Conservation (phyloP, 176 grass and related monocot genomes). For the Calamus simplicifolius region DNA sequence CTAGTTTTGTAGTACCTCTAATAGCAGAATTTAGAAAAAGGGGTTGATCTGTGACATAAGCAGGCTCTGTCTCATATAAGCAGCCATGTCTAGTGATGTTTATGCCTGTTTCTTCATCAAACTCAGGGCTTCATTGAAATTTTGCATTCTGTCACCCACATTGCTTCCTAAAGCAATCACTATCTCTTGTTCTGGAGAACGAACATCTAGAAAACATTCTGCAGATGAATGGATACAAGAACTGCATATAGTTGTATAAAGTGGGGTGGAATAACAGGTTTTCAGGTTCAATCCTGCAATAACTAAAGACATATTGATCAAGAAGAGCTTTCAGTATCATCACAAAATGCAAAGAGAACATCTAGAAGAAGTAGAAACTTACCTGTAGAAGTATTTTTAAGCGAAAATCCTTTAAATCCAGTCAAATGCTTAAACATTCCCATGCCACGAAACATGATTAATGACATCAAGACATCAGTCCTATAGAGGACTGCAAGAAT, state of each 20-base stretch:
- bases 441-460: neutral
- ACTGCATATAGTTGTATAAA: neutral
- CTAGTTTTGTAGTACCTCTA: slow-evolving; percentile 64
- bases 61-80: slow-evolving; percentile 80
- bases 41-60: slow-evolving; percentile 75
- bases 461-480: neutral
- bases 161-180: slow-evolving; percentile 90
- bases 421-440: slow-evolving; percentile 17
- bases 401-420: slow-evolving; percentile 9
- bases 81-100: slow-evolving; percentile 66
- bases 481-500: neutral
- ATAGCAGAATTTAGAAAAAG: slow-evolving; percentile 75
- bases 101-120: slow-evolving; percentile 58
- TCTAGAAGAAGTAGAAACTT: neutral
- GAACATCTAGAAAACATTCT: slow-evolving; percentile 8
- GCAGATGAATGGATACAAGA: slow-evolving; percentile 10
- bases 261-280: neutral
- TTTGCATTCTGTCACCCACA: slow-evolving; percentile 54
- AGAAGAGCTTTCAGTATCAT: neutral
- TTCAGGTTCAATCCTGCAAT: slow-evolving; percentile 22
- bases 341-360: neutral
- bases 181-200: slow-evolving; percentile 52
- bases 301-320: neutral
- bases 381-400: slow-evolving; percentile 9
- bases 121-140: slow-evolving; percentile 49